Evolutionary conservation across 768 basidiomycete genomes (phyloP).

Genomic region (Mrakia blollopis): DNA sequence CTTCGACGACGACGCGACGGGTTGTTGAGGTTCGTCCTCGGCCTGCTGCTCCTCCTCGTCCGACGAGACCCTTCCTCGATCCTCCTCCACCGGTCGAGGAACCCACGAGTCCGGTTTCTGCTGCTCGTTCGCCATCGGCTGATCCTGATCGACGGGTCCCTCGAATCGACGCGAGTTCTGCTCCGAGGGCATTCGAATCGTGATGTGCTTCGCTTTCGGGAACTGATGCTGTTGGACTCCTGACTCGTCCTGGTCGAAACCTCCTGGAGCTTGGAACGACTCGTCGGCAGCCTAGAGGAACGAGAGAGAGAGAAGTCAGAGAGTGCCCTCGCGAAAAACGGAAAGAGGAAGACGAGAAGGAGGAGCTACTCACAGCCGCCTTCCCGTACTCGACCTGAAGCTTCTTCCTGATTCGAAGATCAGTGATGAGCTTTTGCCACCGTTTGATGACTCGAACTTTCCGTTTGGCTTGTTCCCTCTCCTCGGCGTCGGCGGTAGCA

Average conservation of each 20-base stretch:
- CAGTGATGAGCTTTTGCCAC: conserved; percentile 83
- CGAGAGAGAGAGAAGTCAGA: background rate
- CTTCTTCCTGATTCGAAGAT: conserved; percentile 76
- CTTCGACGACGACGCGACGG: background rate
- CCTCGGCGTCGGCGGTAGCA: conserved; percentile 68
- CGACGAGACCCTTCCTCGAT: background rate
- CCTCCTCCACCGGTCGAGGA: background rate
- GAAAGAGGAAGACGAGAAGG: too few species aligned
- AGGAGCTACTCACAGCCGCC: conserved; percentile 1
- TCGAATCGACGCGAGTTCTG: background rate
- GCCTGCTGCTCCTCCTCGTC: conserved; percentile 2
- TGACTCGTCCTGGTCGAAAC: conserved; percentile 18
- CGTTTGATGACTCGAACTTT: conserved; percentile 76
- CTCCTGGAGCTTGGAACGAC: conserved; percentile 1
- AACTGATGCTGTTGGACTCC: conserved; percentile 12
- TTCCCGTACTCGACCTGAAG: conserved; percentile 69
- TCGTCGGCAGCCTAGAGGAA: background rate
- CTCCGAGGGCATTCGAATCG: background rate
- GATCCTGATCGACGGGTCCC: background rate
- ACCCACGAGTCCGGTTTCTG: background rate
- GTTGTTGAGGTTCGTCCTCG: background rate
- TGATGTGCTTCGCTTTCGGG: conserved; percentile 24
- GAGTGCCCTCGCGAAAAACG: background rate
- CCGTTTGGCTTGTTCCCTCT: conserved; percentile 67
- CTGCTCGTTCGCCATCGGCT: background rate